Conservation (phyloP, 352 stramenopile genomes). For the Globisporangium middletonii region DNA sequence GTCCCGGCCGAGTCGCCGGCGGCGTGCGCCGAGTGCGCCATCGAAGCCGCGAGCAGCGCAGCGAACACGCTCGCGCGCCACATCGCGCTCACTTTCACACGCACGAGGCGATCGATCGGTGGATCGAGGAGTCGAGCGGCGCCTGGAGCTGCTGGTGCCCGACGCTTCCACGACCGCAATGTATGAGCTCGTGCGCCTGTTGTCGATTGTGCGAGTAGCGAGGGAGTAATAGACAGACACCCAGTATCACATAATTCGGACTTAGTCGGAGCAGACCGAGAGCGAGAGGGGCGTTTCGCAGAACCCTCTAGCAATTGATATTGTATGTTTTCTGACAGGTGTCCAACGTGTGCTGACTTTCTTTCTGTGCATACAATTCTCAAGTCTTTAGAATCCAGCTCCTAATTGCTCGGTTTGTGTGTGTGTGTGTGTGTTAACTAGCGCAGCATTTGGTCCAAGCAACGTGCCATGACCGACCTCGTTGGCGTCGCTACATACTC, state of each 20-base stretch:
- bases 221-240: neutral
- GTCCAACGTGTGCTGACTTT: neutral
- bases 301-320: neutral
- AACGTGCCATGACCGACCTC: too few relatives aligned
- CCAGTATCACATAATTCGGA: neutral
- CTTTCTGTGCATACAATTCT: neutral
- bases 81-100: slow-evolving; percentile 5
- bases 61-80: slow-evolving; percentile 22
- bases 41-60: slow-evolving; percentile 26
- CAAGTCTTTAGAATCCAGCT: too few relatives aligned
- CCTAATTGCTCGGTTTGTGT: too few relatives aligned
- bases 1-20: slow-evolving; percentile 26
- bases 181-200: neutral
- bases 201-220: neutral
- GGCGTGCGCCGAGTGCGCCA: slow-evolving; percentile 17
- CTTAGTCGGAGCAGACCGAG: neutral
- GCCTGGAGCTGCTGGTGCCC: too few relatives aligned
- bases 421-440: too few relatives aligned
- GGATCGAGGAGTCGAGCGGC: too few relatives aligned
- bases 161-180: too few relatives aligned
- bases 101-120: too few relatives aligned
- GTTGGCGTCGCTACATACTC: too few relatives aligned
- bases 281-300: neutral
- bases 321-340: neutral
- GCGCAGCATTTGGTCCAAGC: too few relatives aligned